Evolutionary conservation across 192 early-diverging fungal genomes (phyloP).

Genomic region (Backusella macrospora): DNA sequence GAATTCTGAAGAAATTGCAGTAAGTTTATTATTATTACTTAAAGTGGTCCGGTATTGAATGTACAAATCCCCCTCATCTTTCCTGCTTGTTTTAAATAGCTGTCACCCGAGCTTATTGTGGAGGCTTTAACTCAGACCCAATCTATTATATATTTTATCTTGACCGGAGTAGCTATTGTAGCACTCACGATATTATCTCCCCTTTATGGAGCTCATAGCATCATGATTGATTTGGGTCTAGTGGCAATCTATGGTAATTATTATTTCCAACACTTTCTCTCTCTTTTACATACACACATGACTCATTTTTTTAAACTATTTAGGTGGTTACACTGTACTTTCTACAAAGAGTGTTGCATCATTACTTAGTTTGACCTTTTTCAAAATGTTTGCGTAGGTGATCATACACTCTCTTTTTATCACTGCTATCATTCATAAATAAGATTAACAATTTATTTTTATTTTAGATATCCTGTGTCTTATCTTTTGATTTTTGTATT

Average conservation of each 20-base stretch:
- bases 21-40: constrained; percentile 28
- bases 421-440: no score
- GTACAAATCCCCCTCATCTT: neutral
- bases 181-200: constrained; percentile 49
- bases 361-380: constrained; percentile 61
- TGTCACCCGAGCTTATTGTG: constrained; percentile 54
- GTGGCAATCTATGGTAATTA: constrained; percentile 69
- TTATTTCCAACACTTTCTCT: neutral
- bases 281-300: neutral
- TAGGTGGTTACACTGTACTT: constrained; percentile 74
- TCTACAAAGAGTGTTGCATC: constrained; percentile 72
- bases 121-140: constrained; percentile 53
- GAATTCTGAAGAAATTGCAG: constrained; percentile 57
- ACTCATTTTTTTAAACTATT: constrained; percentile 19
- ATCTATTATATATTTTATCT: constrained; percentile 58
- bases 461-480: constrained; percentile 56
- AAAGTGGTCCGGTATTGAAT: no score
- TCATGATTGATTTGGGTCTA: constrained; percentile 66
- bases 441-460: neutral
- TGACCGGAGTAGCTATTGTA: constrained; percentile 39
- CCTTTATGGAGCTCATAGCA: constrained; percentile 50
- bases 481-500: constrained; percentile 63
- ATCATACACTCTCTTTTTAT: no score
- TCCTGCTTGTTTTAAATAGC: constrained; percentile 27
- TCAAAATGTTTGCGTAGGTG: constrained; percentile 58